phyloP scores from a whole-genome alignment of 1,284 basidiomycete species.

The Bjerkandera adusta region DNA sequence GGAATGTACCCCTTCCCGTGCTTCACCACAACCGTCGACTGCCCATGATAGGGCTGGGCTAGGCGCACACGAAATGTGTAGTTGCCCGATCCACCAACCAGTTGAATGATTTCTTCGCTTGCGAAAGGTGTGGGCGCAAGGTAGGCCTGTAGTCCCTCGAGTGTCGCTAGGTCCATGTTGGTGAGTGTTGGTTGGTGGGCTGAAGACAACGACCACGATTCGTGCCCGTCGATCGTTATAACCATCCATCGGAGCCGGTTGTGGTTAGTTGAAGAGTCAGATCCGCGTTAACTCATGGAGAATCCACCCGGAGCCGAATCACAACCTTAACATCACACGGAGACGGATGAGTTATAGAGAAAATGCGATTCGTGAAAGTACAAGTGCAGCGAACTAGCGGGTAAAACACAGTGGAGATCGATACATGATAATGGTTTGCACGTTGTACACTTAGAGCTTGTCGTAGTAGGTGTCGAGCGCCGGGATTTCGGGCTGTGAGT shows the following conservation, averaged over 20 bases:
- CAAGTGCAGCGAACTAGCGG: constrained; percentile 24
- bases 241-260: background rate
- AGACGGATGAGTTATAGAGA: background rate
- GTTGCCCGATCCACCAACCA: constrained; percentile 53
- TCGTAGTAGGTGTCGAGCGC: constrained; percentile 88
- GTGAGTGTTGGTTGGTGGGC: too few species aligned
- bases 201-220: background rate
- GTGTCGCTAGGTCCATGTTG: constrained; percentile 37
- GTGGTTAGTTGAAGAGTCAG: background rate
- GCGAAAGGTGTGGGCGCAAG: constrained; percentile 39
- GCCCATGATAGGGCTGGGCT: constrained; percentile 34
- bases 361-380: constrained; percentile 19
- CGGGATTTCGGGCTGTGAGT: constrained; percentile 76
- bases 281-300: background rate
- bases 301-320: background rate
- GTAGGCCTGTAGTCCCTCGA: constrained; percentile 36
- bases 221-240: background rate
- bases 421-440: constrained; percentile 29
- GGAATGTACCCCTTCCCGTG: constrained; percentile 46
- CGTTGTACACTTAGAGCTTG: constrained; percentile 50
- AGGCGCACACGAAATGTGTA: constrained; percentile 52
- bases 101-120: constrained; percentile 27
- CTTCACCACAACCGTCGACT: constrained; percentile 51
- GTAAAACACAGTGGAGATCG: constrained; percentile 19
- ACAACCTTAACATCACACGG: background rate